These are phyloP conservation scores for Selaginella moellendorffii DNA, from an alignment of 75 land plant species.

Conservation along the genomic window DNA sequence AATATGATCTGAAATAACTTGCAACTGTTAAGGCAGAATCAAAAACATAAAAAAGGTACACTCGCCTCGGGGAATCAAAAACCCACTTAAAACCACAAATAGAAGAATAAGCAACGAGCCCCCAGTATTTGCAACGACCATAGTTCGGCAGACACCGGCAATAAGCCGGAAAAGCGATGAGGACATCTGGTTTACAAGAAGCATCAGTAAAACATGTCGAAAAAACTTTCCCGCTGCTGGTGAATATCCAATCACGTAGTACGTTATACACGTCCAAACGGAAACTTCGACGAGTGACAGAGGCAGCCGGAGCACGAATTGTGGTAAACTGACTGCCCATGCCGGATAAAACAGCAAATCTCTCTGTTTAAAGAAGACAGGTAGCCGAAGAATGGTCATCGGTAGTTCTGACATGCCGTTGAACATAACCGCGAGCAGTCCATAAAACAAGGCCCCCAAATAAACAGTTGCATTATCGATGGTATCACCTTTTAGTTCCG, in stretches of 20 bases:
- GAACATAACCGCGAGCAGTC: neutral
- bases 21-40: too few relatives aligned
- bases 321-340: neutral
- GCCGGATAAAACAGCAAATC: neutral
- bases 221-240: neutral
- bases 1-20: neutral
- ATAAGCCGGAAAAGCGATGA: constrained; percentile 5
- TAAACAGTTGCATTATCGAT: neutral
- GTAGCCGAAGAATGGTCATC: neutral
- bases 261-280: neutral
- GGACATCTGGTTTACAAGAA: constrained; percentile 3
- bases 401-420: neutral
- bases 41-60: neutral
- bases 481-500: neutral
- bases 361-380: neutral
- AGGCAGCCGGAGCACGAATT: neutral
- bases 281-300: neutral
- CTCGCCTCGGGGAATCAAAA: neutral
- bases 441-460: neutral
- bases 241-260: neutral
- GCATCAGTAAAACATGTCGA: neutral
- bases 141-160: constrained; percentile 4
- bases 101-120: constrained; percentile 2
- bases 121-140: constrained; percentile 6
- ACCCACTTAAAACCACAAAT: constrained; percentile 2